Evolutionary conservation across 1,284 basidiomycete species (phyloP), one percentile per base, ranked within the genome.

Genomic region (Tylopilus sp.): DNA sequence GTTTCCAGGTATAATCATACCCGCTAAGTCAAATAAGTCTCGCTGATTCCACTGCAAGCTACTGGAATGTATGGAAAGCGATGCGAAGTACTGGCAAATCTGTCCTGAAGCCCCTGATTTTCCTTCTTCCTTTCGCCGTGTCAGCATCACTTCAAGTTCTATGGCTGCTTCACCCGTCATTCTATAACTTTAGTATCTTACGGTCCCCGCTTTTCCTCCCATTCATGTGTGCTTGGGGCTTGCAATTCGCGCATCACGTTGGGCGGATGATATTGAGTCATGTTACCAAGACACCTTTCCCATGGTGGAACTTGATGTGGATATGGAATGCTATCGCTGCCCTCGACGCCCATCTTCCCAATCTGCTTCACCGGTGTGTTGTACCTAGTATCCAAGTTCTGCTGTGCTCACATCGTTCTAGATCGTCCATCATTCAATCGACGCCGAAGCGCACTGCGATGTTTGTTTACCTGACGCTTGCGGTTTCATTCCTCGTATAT

Each of bases 181-280:
- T 82, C 70, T 77, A 82, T 63, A 79, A 86, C 66, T 87, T 87
- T 2, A 82, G 80, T 38, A 89, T 92, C 75, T 78, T 92, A 58
- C 79, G 88, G 71, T 90, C 89, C 1, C 81, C 89, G 2, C 84
- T 92, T 26, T 91, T 98, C 74, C 81, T 99, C 8, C 95, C 96
- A 1, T 97, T 97, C 84, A 79, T 97, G 24, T 91, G 90, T 69
- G 92, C 92, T 54, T 99, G 96, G 96, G 97, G 95, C 29, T 80
- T 95, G 58, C 90, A 92, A 73, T 95, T 95, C 70, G 90, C 93
- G 26, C 92, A 95, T 78, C 91, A 93, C 74, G 97, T 98, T 54
- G 95, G 95, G 47, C 85, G 94, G 70, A 93, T 99, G 82, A 99
- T 99, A 76, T 82, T 98, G 44, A 95, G 96, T 0, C 97, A 99